These are phyloP conservation scores for Solanum etuberosum DNA, from an alignment of 257 asterid species.

Conservation along the genomic window DNA sequence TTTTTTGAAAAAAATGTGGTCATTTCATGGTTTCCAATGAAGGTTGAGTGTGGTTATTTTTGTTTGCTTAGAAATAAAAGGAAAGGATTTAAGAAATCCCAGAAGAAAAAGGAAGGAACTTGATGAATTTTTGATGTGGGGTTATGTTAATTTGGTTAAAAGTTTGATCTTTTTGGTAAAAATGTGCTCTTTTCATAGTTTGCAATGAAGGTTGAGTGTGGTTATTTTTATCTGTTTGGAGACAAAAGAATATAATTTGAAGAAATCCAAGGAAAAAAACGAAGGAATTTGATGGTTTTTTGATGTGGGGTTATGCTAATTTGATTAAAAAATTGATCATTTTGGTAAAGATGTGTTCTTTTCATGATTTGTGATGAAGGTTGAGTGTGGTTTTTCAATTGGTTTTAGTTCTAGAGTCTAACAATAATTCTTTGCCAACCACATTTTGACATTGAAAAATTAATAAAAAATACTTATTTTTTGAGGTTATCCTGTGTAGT, in stretches of 20 bases:
- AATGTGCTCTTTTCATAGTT: not conserved
- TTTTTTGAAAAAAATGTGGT: not conserved
- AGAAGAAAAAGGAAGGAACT: not conserved
- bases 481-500: not conserved
- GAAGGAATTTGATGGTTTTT: not conserved
- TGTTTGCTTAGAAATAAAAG: not conserved
- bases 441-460: not conserved
- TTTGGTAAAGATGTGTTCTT: not conserved
- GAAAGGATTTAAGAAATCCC: no score
- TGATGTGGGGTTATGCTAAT: not conserved
- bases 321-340: not conserved
- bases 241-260: not conserved
- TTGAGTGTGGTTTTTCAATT: not conserved
- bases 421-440: not conserved
- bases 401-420: not conserved
- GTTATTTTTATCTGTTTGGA: not conserved
- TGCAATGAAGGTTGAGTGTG: not conserved
- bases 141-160: not conserved
- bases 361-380: not conserved
- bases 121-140: not conserved
- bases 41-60: not conserved
- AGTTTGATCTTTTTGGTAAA: not conserved
- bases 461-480: not conserved
- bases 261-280: not conserved
- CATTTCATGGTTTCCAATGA: not conserved